Conservation (phyloP, 192 early-diverging fungal genomes). For the Coemansia sp. region DNA sequence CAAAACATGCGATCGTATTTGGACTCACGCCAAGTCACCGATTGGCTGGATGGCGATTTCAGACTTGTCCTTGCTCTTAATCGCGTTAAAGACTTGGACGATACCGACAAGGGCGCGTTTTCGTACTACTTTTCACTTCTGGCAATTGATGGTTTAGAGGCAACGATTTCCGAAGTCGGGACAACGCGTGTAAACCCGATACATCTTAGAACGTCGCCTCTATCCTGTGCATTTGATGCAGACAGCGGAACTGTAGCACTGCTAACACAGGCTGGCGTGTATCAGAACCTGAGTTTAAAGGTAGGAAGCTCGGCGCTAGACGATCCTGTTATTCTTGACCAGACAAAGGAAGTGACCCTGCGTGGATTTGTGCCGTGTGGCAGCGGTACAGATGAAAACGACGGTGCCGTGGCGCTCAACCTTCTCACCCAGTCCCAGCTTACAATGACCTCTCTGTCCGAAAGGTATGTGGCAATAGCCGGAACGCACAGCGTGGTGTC, state of each 20-base stretch:
- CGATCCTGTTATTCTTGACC: constrained; percentile 42
- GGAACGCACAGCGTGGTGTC: constrained; percentile 56
- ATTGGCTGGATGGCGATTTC: constrained; percentile 44
- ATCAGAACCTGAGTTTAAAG: constrained; percentile 31
- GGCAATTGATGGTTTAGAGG: constrained; percentile 30
- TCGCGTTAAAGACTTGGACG: constrained; percentile 22
- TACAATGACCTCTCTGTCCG: constrained; percentile 40
- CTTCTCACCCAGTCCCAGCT: constrained; percentile 44
- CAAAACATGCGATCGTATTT: constrained; percentile 56
- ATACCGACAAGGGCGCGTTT: constrained; percentile 7
- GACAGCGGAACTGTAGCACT: constrained; percentile 44
- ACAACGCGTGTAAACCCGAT: constrained; percentile 46
- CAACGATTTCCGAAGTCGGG: constrained; percentile 38
- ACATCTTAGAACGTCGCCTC: constrained; percentile 33
- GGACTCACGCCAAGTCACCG: constrained; percentile 52
- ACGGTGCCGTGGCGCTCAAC: constrained; percentile 13
- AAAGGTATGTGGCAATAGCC: constrained; percentile 49
- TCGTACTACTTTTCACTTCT: constrained; percentile 34
- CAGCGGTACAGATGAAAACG: constrained; percentile 3
- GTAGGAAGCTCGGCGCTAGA: constrained; percentile 50
- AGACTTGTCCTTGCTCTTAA: constrained; percentile 30
- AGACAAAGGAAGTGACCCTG: constrained; percentile 35
- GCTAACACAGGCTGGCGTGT: constrained; percentile 42
- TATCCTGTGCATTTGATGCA: constrained; percentile 51
- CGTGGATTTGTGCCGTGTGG: constrained; percentile 52